Conservation (phyloP, 164 flowering plant species). For the Tetracentron sinense region DNA sequence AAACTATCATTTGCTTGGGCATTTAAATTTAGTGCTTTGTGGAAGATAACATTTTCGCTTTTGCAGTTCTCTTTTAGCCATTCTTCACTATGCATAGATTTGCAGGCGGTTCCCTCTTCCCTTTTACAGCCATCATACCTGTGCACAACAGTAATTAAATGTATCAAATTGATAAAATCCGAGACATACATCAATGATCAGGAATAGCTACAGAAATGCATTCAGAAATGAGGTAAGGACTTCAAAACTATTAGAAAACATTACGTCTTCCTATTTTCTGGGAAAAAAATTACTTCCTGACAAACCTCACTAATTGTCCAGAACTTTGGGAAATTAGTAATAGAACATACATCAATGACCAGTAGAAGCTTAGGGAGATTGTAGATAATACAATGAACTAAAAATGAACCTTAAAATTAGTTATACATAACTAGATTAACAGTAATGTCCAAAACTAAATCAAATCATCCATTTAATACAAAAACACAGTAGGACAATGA, state of each 20-base stretch:
- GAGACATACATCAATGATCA: constrained; percentile 6
- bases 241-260: background rate
- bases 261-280: no score
- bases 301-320: background rate
- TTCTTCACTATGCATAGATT: constrained; percentile 38
- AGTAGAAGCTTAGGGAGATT: background rate
- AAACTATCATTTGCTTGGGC: constrained; percentile 17
- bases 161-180: constrained; percentile 42
- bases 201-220: background rate
- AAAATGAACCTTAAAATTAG: background rate
- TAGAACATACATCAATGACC: no score
- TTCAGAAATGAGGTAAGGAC: background rate
- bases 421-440: background rate
- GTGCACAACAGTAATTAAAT: constrained; percentile 34
- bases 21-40: constrained; percentile 9
- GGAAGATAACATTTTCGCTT: constrained; percentile 10
- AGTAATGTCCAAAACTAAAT: background rate
- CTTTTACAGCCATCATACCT: constrained; percentile 44
- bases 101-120: constrained; percentile 35
- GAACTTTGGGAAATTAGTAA: background rate
- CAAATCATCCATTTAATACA: no score
- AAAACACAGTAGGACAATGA: no score
- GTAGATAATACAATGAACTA: no score
- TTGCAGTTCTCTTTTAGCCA: constrained; percentile 24
- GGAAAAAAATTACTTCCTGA: background rate